Evolutionary conservation across 768 basidiomycete genomes (phyloP).

Genomic region (Collybia mongolica): DNA sequence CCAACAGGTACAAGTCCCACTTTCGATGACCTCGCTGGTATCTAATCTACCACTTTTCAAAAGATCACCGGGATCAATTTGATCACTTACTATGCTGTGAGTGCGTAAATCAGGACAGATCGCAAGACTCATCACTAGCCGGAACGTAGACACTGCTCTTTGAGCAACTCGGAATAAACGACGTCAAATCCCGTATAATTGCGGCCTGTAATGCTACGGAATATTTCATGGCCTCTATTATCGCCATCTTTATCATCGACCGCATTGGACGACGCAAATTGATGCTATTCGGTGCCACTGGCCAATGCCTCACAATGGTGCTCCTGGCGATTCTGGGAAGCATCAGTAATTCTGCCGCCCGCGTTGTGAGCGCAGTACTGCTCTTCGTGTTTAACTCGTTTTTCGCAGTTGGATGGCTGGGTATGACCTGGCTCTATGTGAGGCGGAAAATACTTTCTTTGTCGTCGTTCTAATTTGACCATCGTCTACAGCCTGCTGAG

Average conservation of each 20-base stretch:
- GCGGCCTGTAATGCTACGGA: slow-evolving; percentile 71
- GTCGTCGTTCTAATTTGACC: not conserved
- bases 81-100: slow-evolving; percentile 55
- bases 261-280: slow-evolving; percentile 69
- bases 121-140: not conserved
- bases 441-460: slow-evolving; percentile 17
- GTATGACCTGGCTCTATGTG: slow-evolving; percentile 72
- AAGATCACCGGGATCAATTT: slow-evolving; percentile 63
- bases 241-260: slow-evolving; percentile 73
- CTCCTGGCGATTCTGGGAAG: slow-evolving; percentile 59
- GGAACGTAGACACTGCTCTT: slow-evolving; percentile 48
- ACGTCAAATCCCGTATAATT: slow-evolving; percentile 58
- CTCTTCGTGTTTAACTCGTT: slow-evolving; percentile 73
- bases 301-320: slow-evolving; percentile 57
- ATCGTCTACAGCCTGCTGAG: slow-evolving; percentile 51
- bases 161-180: slow-evolving; percentile 56
- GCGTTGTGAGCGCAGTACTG: slow-evolving; percentile 51
- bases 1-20: slow-evolving; percentile 42
- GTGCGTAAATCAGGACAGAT: slow-evolving; percentile 1
- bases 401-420: slow-evolving; percentile 70
- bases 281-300: slow-evolving; percentile 68
- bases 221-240: slow-evolving; percentile 68
- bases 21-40: not conserved
- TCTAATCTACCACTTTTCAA: not conserved
- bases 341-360: slow-evolving; percentile 43